Base-by-base conservation (phyloP, 1,284 basidiomycete species). In the Volvariella volvacea region DNA sequence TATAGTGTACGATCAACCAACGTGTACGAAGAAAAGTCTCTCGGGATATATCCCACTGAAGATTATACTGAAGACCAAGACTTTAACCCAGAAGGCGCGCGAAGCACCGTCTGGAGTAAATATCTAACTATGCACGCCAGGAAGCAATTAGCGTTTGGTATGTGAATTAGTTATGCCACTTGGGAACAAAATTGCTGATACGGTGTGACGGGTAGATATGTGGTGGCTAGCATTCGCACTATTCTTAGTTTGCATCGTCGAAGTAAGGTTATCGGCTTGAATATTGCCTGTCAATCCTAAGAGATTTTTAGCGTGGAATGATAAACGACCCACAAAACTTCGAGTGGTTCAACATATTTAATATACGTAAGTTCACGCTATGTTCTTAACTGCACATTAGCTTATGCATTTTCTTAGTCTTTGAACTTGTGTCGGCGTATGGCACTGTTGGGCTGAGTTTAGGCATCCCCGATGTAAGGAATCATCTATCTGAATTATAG, bases 1-100 rank as follows among this genome's bases (percentile, higher is more conserved):
- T 55, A 7, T 42, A 86, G 85, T 53, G 90, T 99, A 8, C 88
- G 94, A n/a, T 82, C 89, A n/a, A 97, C 95, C 16, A 98, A 98
- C 62, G 95, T 98, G 1, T 98, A 97, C 62, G 95, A 99, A 61
- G 93, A 97, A 56, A 80, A 78, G 48, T 88, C 87, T 0, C 70
- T 92, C 10, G 91, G 91, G 1, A 67, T 94, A 28, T 93, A 81
- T 55, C 65, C 70, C 10, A 66, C 76, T 6, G 66, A 77, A 2
- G 67, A 75, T 1, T 61, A 70, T 1, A 60, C 62, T 2, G 66
- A 70, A 1, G 71, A 73, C n/a, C 73, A 79, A 59, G 63, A 59
- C 1, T 77, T 80, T 46, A 58, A 69, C 34, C 53, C 67, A 0
- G 56, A 60, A 34, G 78, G 73, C 2, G 65, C 67, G 36, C 67